These are phyloP conservation scores for Laguncularia racemosa DNA, from an alignment of 345 rosid species.

Conservation along the genomic window DNA sequence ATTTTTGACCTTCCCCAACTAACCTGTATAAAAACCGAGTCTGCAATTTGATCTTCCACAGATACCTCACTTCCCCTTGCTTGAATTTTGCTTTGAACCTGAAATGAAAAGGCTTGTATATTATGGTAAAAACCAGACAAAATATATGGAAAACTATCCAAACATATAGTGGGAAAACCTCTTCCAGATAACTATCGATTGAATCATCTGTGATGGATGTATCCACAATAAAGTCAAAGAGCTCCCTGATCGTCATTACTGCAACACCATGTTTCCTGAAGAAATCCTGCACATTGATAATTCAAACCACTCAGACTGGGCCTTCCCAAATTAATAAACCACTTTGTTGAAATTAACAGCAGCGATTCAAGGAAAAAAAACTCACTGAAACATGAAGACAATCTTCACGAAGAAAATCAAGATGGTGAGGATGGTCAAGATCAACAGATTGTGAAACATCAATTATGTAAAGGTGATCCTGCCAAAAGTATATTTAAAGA, in stretches of 20 bases:
- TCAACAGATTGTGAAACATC: constrained; percentile 97
- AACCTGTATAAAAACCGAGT: constrained; percentile 89
- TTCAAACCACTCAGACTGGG: background rate
- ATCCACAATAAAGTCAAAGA: constrained; percentile 92
- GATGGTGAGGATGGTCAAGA: constrained; percentile 90
- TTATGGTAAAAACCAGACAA: constrained; percentile 1
- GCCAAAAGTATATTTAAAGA: constrained; percentile 9
- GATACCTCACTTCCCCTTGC: constrained; percentile 60
- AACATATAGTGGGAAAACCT: constrained; percentile 32
- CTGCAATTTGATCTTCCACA: constrained; percentile 86
- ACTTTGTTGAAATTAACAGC: background rate
- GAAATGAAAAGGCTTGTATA: constrained; percentile 6
- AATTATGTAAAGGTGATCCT: constrained; percentile 89
- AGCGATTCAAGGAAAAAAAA: constrained; percentile 5
- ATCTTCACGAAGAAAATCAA: constrained; percentile 90
- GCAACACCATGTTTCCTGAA: constrained; percentile 89
- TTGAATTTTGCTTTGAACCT: constrained; percentile 72
- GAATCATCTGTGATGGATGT: constrained; percentile 72
- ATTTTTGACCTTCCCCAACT: constrained; percentile 6
- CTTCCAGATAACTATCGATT: constrained; percentile 78
- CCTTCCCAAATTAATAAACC: background rate
- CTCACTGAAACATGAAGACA: constrained; percentile 93
- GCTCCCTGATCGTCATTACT: constrained; percentile 87
- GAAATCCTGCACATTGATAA: constrained; percentile 52
- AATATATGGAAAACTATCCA: constrained; percentile 1